Percentiles rank a stretch among this genome's conserved stretches.
phyloP scores from a whole-genome alignment of 805 yeast species.

The Isabelozyma gotoi region DNA sequence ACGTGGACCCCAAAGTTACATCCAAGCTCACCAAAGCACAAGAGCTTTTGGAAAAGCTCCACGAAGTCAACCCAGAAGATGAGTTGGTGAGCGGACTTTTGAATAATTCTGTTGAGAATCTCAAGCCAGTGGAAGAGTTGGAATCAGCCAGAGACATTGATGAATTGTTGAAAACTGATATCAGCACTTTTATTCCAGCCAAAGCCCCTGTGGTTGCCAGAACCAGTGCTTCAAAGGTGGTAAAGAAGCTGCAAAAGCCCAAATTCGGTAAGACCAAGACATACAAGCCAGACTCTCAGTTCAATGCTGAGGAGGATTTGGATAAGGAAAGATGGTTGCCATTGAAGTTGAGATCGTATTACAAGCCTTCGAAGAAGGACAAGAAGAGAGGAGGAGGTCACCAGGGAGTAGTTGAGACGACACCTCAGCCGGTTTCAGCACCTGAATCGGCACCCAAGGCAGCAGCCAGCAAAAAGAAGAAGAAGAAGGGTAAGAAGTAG shows the following conservation, averaged over 20 bases:
- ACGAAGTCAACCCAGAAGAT: slow-evolving; percentile 20
- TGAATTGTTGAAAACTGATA: slow-evolving; percentile 28
- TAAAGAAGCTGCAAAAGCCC: slow-evolving; percentile 24
- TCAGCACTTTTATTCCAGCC: slow-evolving; percentile 26
- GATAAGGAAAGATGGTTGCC: slow-evolving; percentile 89
- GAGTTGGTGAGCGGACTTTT: slow-evolving; percentile 12
- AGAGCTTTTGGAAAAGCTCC: slow-evolving; percentile 20
- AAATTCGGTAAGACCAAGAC: slow-evolving; percentile 28
- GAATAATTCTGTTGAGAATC: slow-evolving; percentile 14
- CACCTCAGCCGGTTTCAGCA: slow-evolving; percentile 2
- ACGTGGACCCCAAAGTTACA: slow-evolving; percentile 5
- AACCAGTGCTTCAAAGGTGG: slow-evolving; percentile 11
- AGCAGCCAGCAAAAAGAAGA: slow-evolving; percentile 4
- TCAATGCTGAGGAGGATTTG: slow-evolving; percentile 18
- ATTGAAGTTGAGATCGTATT: slow-evolving; percentile 77
- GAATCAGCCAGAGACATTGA: slow-evolving; percentile 23
- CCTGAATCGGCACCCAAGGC: slow-evolving; percentile 5
- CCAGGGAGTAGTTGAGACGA: slow-evolving; percentile 24
- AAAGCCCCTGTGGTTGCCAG: not conserved
- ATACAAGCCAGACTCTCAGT: slow-evolving; percentile 21
- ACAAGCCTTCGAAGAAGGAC: slow-evolving; percentile 74
- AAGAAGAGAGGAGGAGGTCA: slow-evolving; percentile 25
- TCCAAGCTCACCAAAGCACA: not conserved
- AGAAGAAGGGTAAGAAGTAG: slow-evolving; percentile 8
- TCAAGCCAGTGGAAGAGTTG: slow-evolving; percentile 23